Conservation (phyloP, 1,139 yeast genomes). For the Scheffersomyces segobiensis region DNA sequence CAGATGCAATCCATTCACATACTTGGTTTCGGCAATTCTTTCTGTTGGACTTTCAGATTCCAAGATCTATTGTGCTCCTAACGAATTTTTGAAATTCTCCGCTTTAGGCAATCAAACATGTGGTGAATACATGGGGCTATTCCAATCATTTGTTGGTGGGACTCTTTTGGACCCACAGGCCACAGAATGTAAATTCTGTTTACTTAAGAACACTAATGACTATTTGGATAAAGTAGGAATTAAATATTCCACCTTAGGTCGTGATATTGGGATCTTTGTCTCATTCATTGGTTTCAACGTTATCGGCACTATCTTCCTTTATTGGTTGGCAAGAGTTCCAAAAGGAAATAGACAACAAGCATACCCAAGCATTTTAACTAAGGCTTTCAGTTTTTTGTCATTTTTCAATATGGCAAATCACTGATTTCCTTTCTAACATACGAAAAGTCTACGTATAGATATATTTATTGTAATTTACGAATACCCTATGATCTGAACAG, state of each 20-base stretch:
- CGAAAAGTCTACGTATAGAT: too few species aligned
- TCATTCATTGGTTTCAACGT: constrained; percentile 53
- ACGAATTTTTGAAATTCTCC: constrained; percentile 51
- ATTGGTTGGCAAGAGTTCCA: constrained; percentile 83
- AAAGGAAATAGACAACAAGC: constrained; percentile 21
- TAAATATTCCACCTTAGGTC: constrained; percentile 5
- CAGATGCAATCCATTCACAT: constrained; percentile 55
- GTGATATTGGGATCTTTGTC: constrained; percentile 9
- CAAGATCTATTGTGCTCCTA: constrained; percentile 49
- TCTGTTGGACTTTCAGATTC: constrained; percentile 43
- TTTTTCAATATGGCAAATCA: not conserved
- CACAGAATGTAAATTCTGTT: constrained; percentile 50
- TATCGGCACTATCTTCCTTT: constrained; percentile 51
- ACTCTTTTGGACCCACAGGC: constrained; percentile 41
- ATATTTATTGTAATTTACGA: too few species aligned
- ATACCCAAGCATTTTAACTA: not conserved
- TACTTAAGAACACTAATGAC: constrained; percentile 32
- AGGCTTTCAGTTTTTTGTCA: not conserved
- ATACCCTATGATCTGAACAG: too few species aligned
- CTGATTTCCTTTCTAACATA: too few species aligned
- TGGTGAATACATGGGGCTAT: constrained; percentile 38
- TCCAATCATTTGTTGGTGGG: constrained; percentile 34
- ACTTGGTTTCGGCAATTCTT: constrained; percentile 49
- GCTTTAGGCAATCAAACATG: constrained; percentile 59
- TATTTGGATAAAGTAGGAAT: constrained; percentile 5